Percentiles rank a stretch among this genome's conserved stretches.
These are phyloP conservation scores for Kazachstania africana DNA, from an alignment of 805 yeast species.

Conservation along the genomic window DNA sequence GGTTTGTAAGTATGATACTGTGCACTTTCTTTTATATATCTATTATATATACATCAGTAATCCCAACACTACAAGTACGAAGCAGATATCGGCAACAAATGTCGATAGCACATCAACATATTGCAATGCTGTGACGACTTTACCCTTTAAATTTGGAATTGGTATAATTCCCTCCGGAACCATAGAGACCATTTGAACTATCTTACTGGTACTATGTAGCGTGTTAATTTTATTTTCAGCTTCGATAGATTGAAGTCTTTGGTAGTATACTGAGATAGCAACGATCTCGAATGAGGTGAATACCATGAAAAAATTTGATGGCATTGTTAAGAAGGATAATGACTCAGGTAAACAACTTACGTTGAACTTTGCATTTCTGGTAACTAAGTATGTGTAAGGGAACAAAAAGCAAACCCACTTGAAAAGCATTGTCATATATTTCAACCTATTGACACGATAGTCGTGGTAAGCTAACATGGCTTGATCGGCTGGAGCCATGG, in stretches of 20 bases:
- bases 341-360: slow-evolving; percentile 1
- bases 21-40: too few species aligned
- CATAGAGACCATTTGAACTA: slow-evolving; percentile 20
- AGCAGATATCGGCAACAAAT: slow-evolving; percentile 24
- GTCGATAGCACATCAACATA: slow-evolving; percentile 26
- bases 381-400: slow-evolving; percentile 22
- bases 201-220: slow-evolving; percentile 18
- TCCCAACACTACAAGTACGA: slow-evolving; percentile 23
- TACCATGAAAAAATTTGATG: slow-evolving; percentile 24
- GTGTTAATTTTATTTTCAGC: slow-evolving; percentile 17
- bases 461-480: slow-evolving; percentile 19
- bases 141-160: slow-evolving; percentile 18
- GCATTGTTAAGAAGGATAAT: slow-evolving; percentile 8
- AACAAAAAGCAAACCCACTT: slow-evolving; percentile 23
- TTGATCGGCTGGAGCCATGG: slow-evolving; percentile 14
- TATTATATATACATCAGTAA: slow-evolving; percentile 5
- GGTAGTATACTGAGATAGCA: slow-evolving; percentile 24
- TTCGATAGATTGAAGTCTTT: slow-evolving; percentile 18
- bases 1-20: too few species aligned
- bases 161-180: slow-evolving; percentile 27
- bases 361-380: slow-evolving; percentile 8
- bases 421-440: slow-evolving; percentile 20
- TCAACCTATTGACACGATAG: slow-evolving; percentile 18
- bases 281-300: slow-evolving; percentile 26
- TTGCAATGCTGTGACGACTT: slow-evolving; percentile 15